Evolutionary conservation across 768 basidiomycete genomes (phyloP), one percentile per base, ranked within the genome.

Genomic region (Amanita pseudoporphyria): DNA sequence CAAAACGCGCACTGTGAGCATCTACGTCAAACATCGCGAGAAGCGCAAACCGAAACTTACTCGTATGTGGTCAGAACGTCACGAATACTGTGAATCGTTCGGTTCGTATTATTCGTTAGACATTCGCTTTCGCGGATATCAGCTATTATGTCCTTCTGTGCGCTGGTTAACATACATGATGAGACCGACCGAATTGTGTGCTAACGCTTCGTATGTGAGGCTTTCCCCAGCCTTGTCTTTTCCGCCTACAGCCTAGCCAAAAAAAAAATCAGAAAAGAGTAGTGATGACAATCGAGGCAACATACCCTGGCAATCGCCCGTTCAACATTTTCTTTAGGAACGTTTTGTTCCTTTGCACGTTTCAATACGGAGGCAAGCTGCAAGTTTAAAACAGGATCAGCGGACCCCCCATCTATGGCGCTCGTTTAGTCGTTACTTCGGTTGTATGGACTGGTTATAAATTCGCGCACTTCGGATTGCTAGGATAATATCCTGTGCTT

Each of bases 291-390:
- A 16, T 31, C 16, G 16, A 36, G 18, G 30, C 38, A 1, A 51
- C 60, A 19, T 55, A 79, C 84, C 66, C 71, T 77, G 38, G 70
- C 72, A 41, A 85, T 63, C 0, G 82, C 77, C 22, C 71, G 78
- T 51, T 79, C 79, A 5, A 86, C 76, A 62, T 83, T 85, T 39
- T 82, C 80, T 55, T 75, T 84, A 10, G 84, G 84, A 9, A 85
- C 76, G 28, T 81, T 78, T 44, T 68, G 64, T 0, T 77, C 71
- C 60, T 71, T 81, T 0, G 74, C 77, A 32, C 75, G 67, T 56
- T 74, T 79, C n/a, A 86, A 57, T 5, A 71, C 76, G 5, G 68
- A 60, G 1, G 78, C 76, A 40, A 86, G 65, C 2, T 74, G 67
- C 6, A 67, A 33, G 58, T 85, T 85, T 52, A 72, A 66, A 26